These are phyloP conservation scores for Vaccinium myrtillus DNA, from an alignment of 148 eudicot genomes.

Conservation along the genomic window DNA sequence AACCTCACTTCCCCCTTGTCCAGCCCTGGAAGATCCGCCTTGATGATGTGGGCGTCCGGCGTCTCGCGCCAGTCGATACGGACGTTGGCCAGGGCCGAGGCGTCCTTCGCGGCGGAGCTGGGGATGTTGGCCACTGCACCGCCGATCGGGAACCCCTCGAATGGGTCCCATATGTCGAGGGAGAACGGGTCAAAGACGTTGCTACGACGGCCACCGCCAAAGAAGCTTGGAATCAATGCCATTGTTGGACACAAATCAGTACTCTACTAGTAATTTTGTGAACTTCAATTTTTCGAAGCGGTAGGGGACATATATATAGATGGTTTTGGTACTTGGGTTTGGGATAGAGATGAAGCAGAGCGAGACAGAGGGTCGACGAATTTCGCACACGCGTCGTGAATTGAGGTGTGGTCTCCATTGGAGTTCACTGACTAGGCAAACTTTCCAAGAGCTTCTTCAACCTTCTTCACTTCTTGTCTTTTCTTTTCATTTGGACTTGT, in stretches of 20 bases:
- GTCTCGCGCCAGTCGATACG: slow-evolving; percentile 15
- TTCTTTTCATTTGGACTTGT: background rate
- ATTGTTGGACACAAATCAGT: background rate
- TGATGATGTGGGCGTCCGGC: slow-evolving; percentile 12
- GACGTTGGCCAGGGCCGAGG: background rate
- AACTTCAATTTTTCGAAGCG: background rate
- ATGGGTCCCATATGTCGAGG: slow-evolving; percentile 9
- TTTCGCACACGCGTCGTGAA: background rate
- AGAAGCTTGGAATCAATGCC: slow-evolving; percentile 15
- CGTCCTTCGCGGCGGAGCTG: background rate
- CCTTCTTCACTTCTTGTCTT: background rate
- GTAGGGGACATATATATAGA: background rate
- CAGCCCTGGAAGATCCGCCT: slow-evolving; percentile 5
- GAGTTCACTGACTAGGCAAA: background rate
- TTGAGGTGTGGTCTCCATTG: background rate
- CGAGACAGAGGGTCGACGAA: background rate
- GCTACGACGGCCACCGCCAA: background rate
- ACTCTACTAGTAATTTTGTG: too few species aligned
- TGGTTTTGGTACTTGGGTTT: background rate
- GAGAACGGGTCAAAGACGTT: slow-evolving; percentile 6
- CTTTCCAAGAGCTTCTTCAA: background rate
- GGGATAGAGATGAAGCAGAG: slow-evolving; percentile 5
- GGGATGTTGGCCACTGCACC: background rate
- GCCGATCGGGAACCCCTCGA: background rate
- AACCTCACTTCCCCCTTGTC: slow-evolving; percentile 8